phyloP scores from a whole-genome alignment of 139 green algal genomes.

The Micractinium conductrix region DNA sequence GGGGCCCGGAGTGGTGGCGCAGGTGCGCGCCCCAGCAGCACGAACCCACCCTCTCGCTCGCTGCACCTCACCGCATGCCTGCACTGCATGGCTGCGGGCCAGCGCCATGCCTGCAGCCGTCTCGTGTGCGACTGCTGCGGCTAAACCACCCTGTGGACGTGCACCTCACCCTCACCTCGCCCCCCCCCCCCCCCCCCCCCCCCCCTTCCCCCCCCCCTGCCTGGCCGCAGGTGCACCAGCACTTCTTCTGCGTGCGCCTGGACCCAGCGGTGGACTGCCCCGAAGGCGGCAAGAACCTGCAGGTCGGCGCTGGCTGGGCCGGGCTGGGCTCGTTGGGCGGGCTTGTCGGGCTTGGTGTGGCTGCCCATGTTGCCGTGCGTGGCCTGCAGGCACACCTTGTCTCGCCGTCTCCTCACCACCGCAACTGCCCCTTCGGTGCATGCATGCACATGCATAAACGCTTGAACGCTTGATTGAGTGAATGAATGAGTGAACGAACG shows the following conservation, averaged over 20 bases:
- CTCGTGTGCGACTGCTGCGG: too few species aligned
- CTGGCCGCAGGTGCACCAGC: constrained; percentile 58
- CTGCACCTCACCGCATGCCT: neutral
- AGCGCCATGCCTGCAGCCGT: too few species aligned
- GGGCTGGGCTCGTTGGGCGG: too few species aligned
- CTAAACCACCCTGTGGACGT: too few species aligned
- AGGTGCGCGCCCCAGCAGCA: constrained; percentile 47
- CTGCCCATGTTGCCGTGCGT: neutral
- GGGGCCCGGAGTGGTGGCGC: constrained; percentile 73
- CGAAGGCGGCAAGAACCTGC: constrained; percentile 67
- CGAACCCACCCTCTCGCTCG: neutral
- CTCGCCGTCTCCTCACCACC: neutral
- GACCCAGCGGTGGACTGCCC: constrained; percentile 81
- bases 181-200: too few species aligned
- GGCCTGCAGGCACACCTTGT: neutral
- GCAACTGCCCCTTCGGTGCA: too few species aligned
- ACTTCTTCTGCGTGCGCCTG: constrained; percentile 86
- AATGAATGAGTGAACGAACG: too few species aligned
- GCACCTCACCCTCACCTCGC: too few species aligned
- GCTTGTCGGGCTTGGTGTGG: too few species aligned
- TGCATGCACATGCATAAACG: neutral
- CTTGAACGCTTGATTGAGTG: neutral
- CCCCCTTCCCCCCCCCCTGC: neutral
- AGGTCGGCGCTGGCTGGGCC: constrained; percentile 21
- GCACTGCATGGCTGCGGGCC: too few species aligned